phyloP scores from a whole-genome alignment of 805 yeast genomes.

The Ogataea philodendri region DNA sequence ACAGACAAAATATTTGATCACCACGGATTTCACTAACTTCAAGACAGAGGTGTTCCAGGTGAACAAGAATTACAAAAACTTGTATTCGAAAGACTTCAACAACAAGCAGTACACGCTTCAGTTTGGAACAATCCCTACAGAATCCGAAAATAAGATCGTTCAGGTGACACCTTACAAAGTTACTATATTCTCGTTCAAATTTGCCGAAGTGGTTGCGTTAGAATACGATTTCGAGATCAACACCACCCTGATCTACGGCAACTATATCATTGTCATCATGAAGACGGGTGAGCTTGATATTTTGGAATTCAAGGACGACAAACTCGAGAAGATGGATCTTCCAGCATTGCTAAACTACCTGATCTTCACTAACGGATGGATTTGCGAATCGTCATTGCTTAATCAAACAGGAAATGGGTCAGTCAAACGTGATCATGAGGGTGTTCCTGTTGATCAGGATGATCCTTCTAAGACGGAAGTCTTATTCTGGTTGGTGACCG shows the following conservation, averaged over 20 bases:
- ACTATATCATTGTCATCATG: conserved; percentile 59
- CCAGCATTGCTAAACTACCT: conserved; percentile 35
- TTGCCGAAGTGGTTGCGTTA: conserved; percentile 51
- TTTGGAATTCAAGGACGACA: conserved; percentile 38
- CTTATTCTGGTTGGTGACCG: conserved; percentile 67
- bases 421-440: conserved; percentile 26
- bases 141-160: conserved; percentile 53
- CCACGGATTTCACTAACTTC: conserved; percentile 63
- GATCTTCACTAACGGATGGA: conserved; percentile 69
- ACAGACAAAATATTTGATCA: conserved; percentile 56
- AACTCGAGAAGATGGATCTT: conserved; percentile 31
- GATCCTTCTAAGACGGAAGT: conserved; percentile 32
- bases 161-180: conserved; percentile 73
- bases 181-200: conserved; percentile 58
- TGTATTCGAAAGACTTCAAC: conserved; percentile 61
- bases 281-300: conserved; percentile 70
- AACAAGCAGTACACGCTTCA: conserved; percentile 63
- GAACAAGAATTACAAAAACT: conserved; percentile 57
- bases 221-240: conserved; percentile 60
- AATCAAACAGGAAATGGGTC: conserved; percentile 38
- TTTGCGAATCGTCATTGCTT: conserved; percentile 49
- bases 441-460: conserved; percentile 23
- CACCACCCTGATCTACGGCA: conserved; percentile 61
- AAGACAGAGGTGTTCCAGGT: conserved; percentile 70
- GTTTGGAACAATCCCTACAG: conserved; percentile 46